These are phyloP conservation scores for Neonectria hederae DNA, from an alignment of 2,329 filamentous ascomycete genomes.

Conservation along the genomic window DNA sequence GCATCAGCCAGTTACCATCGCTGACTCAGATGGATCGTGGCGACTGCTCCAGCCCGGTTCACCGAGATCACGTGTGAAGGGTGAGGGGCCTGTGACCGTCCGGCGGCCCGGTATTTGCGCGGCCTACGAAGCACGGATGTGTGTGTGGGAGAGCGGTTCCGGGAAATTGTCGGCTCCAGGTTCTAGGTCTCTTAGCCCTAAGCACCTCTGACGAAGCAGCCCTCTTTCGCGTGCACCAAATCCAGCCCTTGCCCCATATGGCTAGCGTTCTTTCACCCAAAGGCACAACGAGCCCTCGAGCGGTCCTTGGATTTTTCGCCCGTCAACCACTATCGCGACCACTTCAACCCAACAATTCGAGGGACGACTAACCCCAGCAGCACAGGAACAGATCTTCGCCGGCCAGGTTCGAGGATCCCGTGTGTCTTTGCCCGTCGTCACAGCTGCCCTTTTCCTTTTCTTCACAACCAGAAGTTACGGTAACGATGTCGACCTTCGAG, in stretches of 20 bases:
- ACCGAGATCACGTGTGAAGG: constrained; percentile 26
- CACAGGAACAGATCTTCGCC: constrained; percentile 53
- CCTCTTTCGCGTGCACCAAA: constrained; percentile 50
- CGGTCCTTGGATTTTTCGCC: constrained; percentile 54
- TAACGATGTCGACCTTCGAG: constrained; percentile 75
- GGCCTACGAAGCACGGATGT: background rate
- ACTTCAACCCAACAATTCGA: constrained; percentile 50
- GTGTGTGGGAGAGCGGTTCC: constrained; percentile 18
- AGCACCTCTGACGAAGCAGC: constrained; percentile 44
- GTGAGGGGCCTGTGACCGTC: background rate
- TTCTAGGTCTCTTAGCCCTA: constrained; percentile 56
- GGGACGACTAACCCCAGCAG: constrained; percentile 56
- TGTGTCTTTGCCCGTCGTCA: constrained; percentile 47
- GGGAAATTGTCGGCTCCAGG: constrained; percentile 45
- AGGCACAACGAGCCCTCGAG: constrained; percentile 53
- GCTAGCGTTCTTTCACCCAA: constrained; percentile 48
- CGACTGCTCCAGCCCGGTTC: background rate
- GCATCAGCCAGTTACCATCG: background rate
- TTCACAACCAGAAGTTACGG: constrained; percentile 49
- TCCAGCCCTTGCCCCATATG: constrained; percentile 42
- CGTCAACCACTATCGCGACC: constrained; percentile 52
- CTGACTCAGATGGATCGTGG: constrained; percentile 1
- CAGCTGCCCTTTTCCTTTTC: constrained; percentile 48
- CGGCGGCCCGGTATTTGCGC: background rate
- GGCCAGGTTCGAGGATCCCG: constrained; percentile 50